These are phyloP conservation scores for Trypanosoma avium DNA, from an alignment of 208 protist species.

Conservation along the genomic window DNA sequence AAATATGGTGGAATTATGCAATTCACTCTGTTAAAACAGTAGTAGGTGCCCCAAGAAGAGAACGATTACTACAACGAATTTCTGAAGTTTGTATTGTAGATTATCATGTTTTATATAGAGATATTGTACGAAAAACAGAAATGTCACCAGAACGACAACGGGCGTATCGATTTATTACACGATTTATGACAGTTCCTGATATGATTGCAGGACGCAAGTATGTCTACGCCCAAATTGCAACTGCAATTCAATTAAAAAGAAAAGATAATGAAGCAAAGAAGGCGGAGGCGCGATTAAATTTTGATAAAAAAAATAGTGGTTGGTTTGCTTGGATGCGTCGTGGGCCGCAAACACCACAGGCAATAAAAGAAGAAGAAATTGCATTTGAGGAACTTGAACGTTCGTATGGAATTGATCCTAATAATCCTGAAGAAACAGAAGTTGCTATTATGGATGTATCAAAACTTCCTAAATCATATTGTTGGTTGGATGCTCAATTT, in stretches of 20 bases:
- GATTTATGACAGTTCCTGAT: constrained; percentile 77
- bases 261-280: constrained; percentile 67
- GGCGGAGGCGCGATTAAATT: constrained; percentile 38
- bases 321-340: constrained; percentile 62
- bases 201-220: constrained; percentile 72
- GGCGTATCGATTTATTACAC: constrained; percentile 68
- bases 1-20: constrained; percentile 79
- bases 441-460: constrained; percentile 14
- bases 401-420: constrained; percentile 67
- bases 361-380: constrained; percentile 49
- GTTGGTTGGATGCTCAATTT: constrained; percentile 60
- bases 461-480: constrained; percentile 63
- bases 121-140: constrained; percentile 63
- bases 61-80: constrained; percentile 51
- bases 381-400: constrained; percentile 54
- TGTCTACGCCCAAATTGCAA: constrained; percentile 77
- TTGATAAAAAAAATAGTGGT: constrained; percentile 30
- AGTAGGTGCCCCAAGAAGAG: constrained; percentile 37
- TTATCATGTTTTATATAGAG: constrained; percentile 75
- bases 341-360: constrained; percentile 15
- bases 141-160: constrained; percentile 65
- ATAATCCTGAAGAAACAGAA: constrained; percentile 34
- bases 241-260: constrained; percentile 66
- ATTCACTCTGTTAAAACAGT: constrained; percentile 48
- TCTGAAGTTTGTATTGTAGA: constrained; percentile 61